Evolutionary conservation across 2,329 filamentous ascomycete species (phyloP).

Genomic region (Fusarium falciforme): DNA sequence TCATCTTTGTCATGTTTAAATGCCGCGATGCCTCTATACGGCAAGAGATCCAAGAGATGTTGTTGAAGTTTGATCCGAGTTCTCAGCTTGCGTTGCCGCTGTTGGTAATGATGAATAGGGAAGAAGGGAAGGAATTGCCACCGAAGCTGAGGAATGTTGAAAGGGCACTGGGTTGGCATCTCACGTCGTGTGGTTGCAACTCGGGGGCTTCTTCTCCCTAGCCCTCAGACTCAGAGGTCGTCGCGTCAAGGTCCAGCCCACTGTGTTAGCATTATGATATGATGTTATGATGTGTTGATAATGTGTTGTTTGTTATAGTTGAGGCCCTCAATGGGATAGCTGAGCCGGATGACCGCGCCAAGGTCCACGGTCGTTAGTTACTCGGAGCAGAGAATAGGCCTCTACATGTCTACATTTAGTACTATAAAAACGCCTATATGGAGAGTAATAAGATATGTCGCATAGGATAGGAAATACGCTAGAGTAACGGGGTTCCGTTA

Average conservation of each 20-base stretch:
- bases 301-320: too few relatives aligned
- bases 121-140: slow-evolving; percentile 13
- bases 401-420: background rate
- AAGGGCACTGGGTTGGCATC: slow-evolving; percentile 35
- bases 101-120: slow-evolving; percentile 30
- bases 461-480: background rate
- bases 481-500: background rate
- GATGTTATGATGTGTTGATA: too few relatives aligned
- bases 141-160: slow-evolving; percentile 35
- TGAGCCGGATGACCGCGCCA: too few relatives aligned
- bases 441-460: background rate
- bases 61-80: slow-evolving; percentile 6
- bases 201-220: background rate
- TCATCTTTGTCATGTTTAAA: slow-evolving; percentile 35
- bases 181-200: slow-evolving; percentile 19
- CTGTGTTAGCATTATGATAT: too few relatives aligned
- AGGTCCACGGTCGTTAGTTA: background rate
- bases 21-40: slow-evolving; percentile 28
- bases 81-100: slow-evolving; percentile 27
- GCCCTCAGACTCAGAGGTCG: background rate
- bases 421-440: background rate
- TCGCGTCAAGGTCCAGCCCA: background rate
- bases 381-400: background rate
- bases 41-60: slow-evolving; percentile 13
- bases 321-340: too few relatives aligned